phyloP scores from a whole-genome alignment of 257 asterid species.

The Solanum boliviense region DNA sequence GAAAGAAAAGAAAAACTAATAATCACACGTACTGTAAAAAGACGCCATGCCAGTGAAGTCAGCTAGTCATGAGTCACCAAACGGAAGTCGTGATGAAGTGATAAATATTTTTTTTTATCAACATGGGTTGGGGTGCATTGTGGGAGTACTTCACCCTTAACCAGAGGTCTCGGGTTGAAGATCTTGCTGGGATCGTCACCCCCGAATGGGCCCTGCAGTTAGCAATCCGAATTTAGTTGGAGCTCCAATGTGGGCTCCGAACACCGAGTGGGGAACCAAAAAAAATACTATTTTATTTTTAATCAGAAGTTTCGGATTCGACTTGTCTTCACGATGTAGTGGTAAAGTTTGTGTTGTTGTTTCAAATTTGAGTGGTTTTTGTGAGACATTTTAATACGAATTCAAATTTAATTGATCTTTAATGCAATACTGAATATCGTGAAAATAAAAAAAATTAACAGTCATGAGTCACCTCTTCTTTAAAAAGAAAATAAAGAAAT shows the following conservation, averaged over 20 bases:
- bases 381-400: accelerated
- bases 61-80: neutral
- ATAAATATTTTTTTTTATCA: neutral
- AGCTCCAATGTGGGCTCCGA: too few relatives aligned
- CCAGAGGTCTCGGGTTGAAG: too few relatives aligned
- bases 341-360: neutral
- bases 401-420: neutral
- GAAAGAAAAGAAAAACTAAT: neutral
- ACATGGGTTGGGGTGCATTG: accelerated
- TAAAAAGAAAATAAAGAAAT: neutral
- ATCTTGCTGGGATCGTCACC: too few relatives aligned
- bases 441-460: too few relatives aligned
- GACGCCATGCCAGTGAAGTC: neutral
- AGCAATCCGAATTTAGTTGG: too few relatives aligned
- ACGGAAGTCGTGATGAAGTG: accelerated
- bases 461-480: neutral
- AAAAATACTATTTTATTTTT: neutral
- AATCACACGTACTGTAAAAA: neutral
- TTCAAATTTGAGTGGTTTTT: too few relatives aligned
- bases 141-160: too few relatives aligned
- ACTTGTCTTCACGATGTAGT: too few relatives aligned
- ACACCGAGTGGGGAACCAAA: too few relatives aligned
- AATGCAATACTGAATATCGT: accelerated
- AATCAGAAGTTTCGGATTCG: accelerated
- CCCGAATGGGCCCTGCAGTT: too few relatives aligned